Base-by-base conservation (phyloP, 1,284 basidiomycete genomes). In the Stereum hirsutum region DNA sequence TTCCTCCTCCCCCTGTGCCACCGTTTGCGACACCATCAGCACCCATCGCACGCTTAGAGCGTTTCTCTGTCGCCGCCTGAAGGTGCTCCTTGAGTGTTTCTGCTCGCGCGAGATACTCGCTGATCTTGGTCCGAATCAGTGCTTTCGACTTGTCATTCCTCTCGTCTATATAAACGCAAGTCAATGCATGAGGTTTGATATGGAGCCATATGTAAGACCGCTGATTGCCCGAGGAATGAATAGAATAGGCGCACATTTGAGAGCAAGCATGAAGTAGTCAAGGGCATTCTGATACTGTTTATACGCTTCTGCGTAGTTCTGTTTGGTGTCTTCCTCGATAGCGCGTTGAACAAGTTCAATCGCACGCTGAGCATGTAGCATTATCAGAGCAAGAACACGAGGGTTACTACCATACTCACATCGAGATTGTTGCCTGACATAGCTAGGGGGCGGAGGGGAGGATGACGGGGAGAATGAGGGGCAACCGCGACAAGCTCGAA, bases 261-360 rank as follows among this genome's bases (percentile, higher is more conserved):
- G 73, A 5, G 78, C 78, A 66, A 98, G 86, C 87, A 98, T 93
- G 63, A 99, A 99, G 66, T 96, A 99, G 61, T 99, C 95, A 46
- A 99, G 75, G 3, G 91, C 78, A 72, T 98, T 96, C 68, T 89
- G 87, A 64, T 92, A 93, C 53, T 84, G 81, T 68, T 90, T 94
- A 76, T 91, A 95, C 15, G 94, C 93, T 58, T 95, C 92, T 35
- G 78, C 69, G 65, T 97, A 99, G 65, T 97, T 91, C 64, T 90
- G 86, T 62, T 93, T 93, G 52, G 78, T 75, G 68, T 99, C 95
- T 54, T 91, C 89, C 53, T 97, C 93, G 61, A 98, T 97, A 43
- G 95, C 95, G 54, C 81, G 79, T 65, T 95, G 89, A 35, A 98
- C 93, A 50, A 97, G 81, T 57, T 92, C 89, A 57, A 98, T 93